phyloP scores from a whole-genome alignment of 768 basidiomycete genomes.

The Naganishia antarctica region DNA sequence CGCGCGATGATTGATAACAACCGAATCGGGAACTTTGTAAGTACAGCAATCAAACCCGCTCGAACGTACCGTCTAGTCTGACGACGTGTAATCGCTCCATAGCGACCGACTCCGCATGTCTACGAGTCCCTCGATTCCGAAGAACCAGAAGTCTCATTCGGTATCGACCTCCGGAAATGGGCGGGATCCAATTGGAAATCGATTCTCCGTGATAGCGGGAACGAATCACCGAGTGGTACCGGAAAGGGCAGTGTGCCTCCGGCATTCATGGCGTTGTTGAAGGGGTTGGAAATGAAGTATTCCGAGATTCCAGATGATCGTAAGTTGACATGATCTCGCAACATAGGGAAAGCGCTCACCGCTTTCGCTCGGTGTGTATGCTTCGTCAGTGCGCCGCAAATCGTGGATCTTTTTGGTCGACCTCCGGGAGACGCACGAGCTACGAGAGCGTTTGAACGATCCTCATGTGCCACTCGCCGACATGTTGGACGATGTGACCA shows the following conservation, averaged over 20 bases:
- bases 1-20: conserved; percentile 81
- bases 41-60: not conserved
- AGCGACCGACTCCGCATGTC: conserved; percentile 69
- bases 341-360: not conserved
- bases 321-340: conserved; percentile 47
- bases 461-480: conserved; percentile 51
- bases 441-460: conserved; percentile 75
- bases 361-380: not conserved
- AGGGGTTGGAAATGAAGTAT: conserved; percentile 63
- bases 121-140: conserved; percentile 66
- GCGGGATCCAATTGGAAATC: conserved; percentile 65
- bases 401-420: conserved; percentile 91
- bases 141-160: conserved; percentile 79
- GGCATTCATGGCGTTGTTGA: conserved; percentile 65
- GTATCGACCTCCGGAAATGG: conserved; percentile 87
- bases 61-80: not conserved
- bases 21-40: conserved; percentile 78
- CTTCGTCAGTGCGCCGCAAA: conserved; percentile 66
- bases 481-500: conserved; percentile 59
- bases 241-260: conserved; percentile 61
- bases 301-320: conserved; percentile 61
- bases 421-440: conserved; percentile 71
- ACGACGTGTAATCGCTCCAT: not conserved
- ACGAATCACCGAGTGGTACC: conserved; percentile 55
- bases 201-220: conserved; percentile 43